These are phyloP conservation scores for Isabelozyma gotoi DNA, from an alignment of 805 yeast species.

Conservation along the genomic window DNA sequence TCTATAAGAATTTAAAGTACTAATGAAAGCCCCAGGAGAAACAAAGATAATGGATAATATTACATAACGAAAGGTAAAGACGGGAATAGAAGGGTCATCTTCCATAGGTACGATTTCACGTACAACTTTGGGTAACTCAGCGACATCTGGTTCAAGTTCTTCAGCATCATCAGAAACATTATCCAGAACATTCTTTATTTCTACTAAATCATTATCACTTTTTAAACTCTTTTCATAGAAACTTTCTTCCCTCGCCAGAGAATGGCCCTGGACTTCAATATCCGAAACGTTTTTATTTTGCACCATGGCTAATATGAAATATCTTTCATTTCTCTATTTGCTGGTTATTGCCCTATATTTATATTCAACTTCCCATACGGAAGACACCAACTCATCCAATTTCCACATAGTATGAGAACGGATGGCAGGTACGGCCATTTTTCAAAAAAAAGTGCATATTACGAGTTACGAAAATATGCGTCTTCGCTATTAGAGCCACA, in stretches of 20 bases:
- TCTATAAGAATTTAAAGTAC: slow-evolving; percentile 34
- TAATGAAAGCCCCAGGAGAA: slow-evolving; percentile 38
- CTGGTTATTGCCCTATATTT: no score
- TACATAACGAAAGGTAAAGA: slow-evolving; percentile 30
- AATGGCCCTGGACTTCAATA: background rate
- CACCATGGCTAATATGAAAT: no score
- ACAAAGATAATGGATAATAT: slow-evolving; percentile 27
- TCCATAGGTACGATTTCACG: slow-evolving; percentile 30
- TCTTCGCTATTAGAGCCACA: no score
- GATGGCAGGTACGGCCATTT: no score
- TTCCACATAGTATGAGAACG: no score
- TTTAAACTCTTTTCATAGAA: background rate
- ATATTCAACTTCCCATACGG: no score
- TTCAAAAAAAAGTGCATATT: no score
- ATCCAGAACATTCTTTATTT: background rate
- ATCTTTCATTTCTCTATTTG: no score
- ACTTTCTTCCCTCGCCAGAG: background rate
- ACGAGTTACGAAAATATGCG: no score
- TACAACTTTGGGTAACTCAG: slow-evolving; percentile 22
- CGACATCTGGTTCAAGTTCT: slow-evolving; percentile 13
- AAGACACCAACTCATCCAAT: no score
- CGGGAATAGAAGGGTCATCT: slow-evolving; percentile 32
- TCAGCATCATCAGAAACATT: background rate
- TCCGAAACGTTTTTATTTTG: no score
- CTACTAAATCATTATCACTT: background rate